phyloP scores from a whole-genome alignment of 768 basidiomycete species.

The Boletus coccyginus region DNA sequence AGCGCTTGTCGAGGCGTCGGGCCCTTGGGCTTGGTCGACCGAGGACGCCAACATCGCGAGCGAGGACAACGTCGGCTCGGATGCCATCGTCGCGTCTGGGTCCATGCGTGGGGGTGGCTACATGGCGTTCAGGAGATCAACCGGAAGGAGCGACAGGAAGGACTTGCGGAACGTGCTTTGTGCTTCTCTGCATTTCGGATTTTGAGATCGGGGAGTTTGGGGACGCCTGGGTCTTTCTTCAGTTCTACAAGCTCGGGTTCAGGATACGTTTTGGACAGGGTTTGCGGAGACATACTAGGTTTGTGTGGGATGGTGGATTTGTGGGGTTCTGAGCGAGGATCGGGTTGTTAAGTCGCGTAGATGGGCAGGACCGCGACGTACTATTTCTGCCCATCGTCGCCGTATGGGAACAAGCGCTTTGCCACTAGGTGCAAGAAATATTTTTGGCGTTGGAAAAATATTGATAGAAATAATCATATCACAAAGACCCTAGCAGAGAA shows the following conservation, averaged over 20 bases:
- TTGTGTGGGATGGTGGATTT: constrained; percentile 26
- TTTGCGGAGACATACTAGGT: constrained; percentile 18
- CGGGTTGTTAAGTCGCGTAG: not conserved
- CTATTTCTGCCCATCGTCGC: constrained; percentile 31
- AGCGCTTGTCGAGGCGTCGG: constrained; percentile 33
- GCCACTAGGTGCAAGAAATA: too few species aligned
- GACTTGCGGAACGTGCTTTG: constrained; percentile 41
- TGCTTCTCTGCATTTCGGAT: constrained; percentile 51
- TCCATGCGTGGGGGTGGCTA: constrained; percentile 36
- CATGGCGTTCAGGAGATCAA: not conserved
- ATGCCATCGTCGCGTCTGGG: constrained; percentile 64
- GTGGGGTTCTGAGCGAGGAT: constrained; percentile 18
- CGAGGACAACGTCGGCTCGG: constrained; percentile 66
- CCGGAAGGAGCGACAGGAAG: not conserved
- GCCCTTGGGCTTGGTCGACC: constrained; percentile 7
- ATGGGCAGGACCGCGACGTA: constrained; percentile 11
- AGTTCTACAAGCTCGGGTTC: constrained; percentile 47
- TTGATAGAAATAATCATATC: too few species aligned
- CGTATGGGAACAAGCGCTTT: not conserved
- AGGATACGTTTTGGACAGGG: constrained; percentile 4
- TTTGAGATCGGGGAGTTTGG: constrained; percentile 76
- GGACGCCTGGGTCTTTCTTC: constrained; percentile 88
- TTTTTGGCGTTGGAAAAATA: too few species aligned
- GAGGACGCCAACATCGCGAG: constrained; percentile 50
- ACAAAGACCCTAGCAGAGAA: too few species aligned